Evolutionary conservation across 495 filamentous ascomycete species (phyloP), one percentile per base, ranked within the genome.

Genomic region (Pyrenopolyporus hunteri): DNA sequence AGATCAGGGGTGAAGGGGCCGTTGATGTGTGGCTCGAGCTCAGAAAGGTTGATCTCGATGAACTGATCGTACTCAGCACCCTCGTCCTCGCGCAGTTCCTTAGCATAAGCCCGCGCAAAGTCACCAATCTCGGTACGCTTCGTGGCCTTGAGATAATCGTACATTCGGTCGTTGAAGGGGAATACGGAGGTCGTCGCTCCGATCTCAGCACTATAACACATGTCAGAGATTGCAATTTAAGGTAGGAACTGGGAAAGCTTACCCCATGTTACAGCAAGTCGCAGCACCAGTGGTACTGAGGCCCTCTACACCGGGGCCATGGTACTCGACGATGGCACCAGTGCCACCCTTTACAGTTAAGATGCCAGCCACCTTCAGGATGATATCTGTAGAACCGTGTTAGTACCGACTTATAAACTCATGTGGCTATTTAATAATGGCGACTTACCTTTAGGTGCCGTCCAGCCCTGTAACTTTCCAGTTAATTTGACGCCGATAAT

Each of bases 1-100:
- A 98, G 87, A 87, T 98, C 94, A 57, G 94, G 94, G n/a, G 94
- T 98, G 86, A 98, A 98, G 50, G 94, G 94, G 66, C 94, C 94
- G 82, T 98, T 98, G 81, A 98, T 91, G 77, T 98, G 91, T 31
- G 94, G 94, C 83, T 98, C 94, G 39, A 98, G 88, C 77, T 94
- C 89, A 47, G 83, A 87, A 31, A 98, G 85, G 81, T 98, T 93
- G 79, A 98, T 87, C 80, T 97, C 93, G 66, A 98, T 86, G 62
- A 97, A 78, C 79, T 98, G 87, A 74, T 98, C 94, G 77, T 97
- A 98, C 79, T 98, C 86, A 58, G 91, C 92, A 72, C 93, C 94
- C 77, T 95, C 83, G 69, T 98, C 94, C 73, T 91, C 90, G 55
- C 83, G 85, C 66, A 98, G 89, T 70, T 97, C 90, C 64, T 88